Evolutionary conservation across 805 yeast species (phyloP).

Genomic region (Kodamaea kaohsiungensis): DNA sequence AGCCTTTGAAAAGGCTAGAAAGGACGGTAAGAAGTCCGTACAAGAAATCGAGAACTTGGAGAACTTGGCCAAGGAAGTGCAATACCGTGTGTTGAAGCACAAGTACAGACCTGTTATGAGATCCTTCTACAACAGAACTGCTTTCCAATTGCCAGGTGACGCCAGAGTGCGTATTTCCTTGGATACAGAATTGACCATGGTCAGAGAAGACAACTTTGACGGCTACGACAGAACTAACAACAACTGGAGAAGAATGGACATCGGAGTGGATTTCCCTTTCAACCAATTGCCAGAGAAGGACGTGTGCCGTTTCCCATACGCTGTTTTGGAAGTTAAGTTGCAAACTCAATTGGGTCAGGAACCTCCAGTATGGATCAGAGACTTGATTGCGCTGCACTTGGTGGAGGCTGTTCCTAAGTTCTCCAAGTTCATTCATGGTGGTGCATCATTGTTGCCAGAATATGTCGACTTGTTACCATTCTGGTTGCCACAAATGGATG

Average conservation of each 20-base stretch:
- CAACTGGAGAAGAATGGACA: slow-evolving; percentile 98
- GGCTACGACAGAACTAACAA: slow-evolving; percentile 85
- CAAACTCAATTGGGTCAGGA: slow-evolving; percentile 99
- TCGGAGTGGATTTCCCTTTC: slow-evolving; percentile 97
- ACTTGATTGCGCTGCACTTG: slow-evolving; percentile 84
- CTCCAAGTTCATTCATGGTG: slow-evolving; percentile 96
- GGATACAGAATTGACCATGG: slow-evolving; percentile 96
- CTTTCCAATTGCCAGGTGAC: slow-evolving; percentile 98
- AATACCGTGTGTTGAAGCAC: slow-evolving; percentile 82
- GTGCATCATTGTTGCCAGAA: slow-evolving; percentile 87
- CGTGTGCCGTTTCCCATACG: slow-evolving; percentile 93
- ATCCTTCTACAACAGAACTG: slow-evolving; percentile 96
- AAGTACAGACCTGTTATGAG: slow-evolving; percentile 92
- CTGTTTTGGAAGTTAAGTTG: slow-evolving; percentile 93
- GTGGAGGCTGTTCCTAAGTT: slow-evolving; percentile 98
- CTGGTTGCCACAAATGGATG: slow-evolving; percentile 97
- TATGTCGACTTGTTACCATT: slow-evolving; percentile 84
- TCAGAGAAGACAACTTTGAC: slow-evolving; percentile 96
- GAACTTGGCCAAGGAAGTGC: slow-evolving; percentile 89
- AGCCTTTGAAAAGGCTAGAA: slow-evolving; percentile 88
- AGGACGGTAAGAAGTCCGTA: slow-evolving; percentile 83
- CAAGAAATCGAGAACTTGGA: slow-evolving; percentile 92
- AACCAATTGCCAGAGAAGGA: slow-evolving; percentile 80
- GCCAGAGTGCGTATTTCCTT: slow-evolving; percentile 98
- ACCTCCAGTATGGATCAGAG: slow-evolving; percentile 97